Base-by-base conservation (phyloP, 208 protist species). In the Acanthamoeba royreba region DNA sequence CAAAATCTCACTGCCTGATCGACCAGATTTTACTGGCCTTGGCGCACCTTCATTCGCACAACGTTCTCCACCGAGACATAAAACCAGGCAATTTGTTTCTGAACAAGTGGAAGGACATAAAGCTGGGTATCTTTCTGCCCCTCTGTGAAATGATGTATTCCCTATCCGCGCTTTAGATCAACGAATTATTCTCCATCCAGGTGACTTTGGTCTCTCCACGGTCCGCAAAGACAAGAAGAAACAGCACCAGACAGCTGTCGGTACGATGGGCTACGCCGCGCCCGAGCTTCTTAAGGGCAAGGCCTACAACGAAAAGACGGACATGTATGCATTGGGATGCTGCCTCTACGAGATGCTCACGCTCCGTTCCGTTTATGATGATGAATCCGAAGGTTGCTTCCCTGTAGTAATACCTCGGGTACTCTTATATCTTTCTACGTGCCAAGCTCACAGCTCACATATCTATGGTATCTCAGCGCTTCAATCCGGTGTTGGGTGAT, bases 311-410 rank as follows among this genome's bases (percentile, higher is more conserved):
- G 74, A 85, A 25, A 85, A 85, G 22, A 42, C 43, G 2, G 74
- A 85, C 42, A 85, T 85, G 74, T 85, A 85, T 43, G 74, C 74
- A 22, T 43, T 85, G 19, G 74, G 74, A 15, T 55, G 43, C 38
- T 55, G 74, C 74, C 74, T 85, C 74, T 85, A 85, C 74, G 74
- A 85, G 74, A 85, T 85, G 28, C 74, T 85, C 43, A 85, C 74
- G 42, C 4, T 85, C 7, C 74, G 74, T 43, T 55, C 43, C 38
- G 74, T 85, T 43, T 85, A 85, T 25, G 74, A 85, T 7, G 74
- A 85, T 43, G 28, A 28, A 28, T 22, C 45, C 43, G 74, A 46
- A 13, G 74, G 45, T 4, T 55, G 38, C 40, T 85, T 85, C 74
- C 74, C 74, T 25, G 31, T 46, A n/a, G 42, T 43, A 22, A 85